Conservation (phyloP, 768 basidiomycete species). For the Cystobasidium tubakii region DNA sequence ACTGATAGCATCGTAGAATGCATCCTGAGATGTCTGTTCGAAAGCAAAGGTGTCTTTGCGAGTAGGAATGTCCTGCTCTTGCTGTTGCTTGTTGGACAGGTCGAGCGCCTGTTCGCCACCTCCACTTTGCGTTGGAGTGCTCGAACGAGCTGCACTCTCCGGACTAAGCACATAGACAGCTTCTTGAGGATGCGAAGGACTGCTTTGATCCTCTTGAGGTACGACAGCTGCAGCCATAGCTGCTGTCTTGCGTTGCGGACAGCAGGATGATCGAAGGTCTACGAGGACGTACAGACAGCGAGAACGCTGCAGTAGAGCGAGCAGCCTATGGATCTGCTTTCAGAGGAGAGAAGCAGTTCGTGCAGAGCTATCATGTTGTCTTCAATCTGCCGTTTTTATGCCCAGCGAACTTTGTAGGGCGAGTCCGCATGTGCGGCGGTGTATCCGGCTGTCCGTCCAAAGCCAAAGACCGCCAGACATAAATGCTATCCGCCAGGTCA, state of each 20-base stretch:
- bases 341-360: slow-evolving; percentile 1
- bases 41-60: slow-evolving; percentile 15
- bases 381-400: too few relatives aligned
- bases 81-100: neutral
- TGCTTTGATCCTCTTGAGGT: neutral
- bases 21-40: slow-evolving; percentile 14
- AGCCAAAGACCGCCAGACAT: neutral
- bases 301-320: neutral
- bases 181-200: neutral
- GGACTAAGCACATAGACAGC: neutral
- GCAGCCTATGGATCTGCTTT: neutral
- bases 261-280: neutral
- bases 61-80: neutral
- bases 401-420: too few relatives aligned
- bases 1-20: slow-evolving; percentile 24
- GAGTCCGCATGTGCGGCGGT: neutral
- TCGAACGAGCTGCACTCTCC: neutral
- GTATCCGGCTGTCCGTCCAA: neutral
- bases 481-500: too few relatives aligned
- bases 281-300: neutral
- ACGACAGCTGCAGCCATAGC: neutral
- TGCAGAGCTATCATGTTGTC: neutral
- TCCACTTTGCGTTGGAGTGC: neutral
- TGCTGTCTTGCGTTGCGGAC: neutral
- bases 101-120: slow-evolving; percentile 6